Evolutionary conservation across 139 green algal genomes (phyloP).

Genomic region (Chlamydomonas applanata): DNA sequence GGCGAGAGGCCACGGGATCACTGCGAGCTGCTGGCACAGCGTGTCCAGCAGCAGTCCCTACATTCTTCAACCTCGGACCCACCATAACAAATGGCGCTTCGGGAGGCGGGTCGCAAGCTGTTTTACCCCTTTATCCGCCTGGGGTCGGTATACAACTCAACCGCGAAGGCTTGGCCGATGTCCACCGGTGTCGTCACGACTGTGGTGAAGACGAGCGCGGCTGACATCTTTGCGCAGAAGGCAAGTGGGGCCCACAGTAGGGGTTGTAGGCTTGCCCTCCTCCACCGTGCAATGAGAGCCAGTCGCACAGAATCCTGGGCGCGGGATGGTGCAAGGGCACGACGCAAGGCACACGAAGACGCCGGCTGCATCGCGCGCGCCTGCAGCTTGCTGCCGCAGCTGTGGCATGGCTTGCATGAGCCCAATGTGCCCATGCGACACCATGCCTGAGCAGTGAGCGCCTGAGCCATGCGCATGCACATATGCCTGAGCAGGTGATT

Average conservation of each 20-base stretch:
- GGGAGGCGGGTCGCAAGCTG: not conserved
- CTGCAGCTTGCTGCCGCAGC: not conserved
- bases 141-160: constrained; percentile 56
- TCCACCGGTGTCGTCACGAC: constrained; percentile 76
- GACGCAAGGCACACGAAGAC: not conserved
- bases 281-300: not conserved
- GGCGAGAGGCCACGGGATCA: too few species aligned
- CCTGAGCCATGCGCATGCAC: not conserved
- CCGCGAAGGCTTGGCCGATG: constrained; percentile 59
- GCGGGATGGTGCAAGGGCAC: not conserved
- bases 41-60: too few species aligned
- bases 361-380: too few species aligned
- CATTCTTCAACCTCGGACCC: too few species aligned
- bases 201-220: constrained; percentile 80
- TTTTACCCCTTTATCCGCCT: constrained; percentile 40
- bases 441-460: not conserved
- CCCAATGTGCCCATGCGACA: not conserved
- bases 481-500: constrained; percentile 56
- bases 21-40: too few species aligned
- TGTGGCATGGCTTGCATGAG: not conserved
- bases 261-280: not conserved
- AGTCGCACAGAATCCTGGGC: not conserved
- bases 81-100: too few species aligned
- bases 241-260: constrained; percentile 42
- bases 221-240: constrained; percentile 91